Conservation (phyloP, 306 rosid genomes). For the Vigna reflexopilosa region DNA sequence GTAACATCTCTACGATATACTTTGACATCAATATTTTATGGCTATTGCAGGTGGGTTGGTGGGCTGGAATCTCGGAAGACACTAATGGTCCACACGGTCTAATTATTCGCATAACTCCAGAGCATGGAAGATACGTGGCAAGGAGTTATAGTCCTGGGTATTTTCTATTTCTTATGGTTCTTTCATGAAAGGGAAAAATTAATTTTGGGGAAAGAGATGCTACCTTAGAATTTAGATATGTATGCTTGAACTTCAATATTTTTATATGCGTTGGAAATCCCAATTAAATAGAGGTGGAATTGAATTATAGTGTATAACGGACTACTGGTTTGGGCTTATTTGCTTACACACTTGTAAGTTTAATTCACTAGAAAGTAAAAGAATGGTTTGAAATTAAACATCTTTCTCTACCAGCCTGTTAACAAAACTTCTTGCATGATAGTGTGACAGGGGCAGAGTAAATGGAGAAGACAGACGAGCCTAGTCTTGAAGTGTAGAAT, state of each 20-base stretch:
- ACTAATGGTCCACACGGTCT: conserved; percentile 5
- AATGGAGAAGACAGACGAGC: too few relatives aligned
- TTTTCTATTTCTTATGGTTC: neutral
- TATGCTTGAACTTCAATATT: neutral
- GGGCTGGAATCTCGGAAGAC: conserved; percentile 18
- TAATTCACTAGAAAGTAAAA: too few relatives aligned
- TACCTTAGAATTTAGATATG: neutral
- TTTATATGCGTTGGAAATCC: too few relatives aligned
- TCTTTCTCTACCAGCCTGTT: neutral
- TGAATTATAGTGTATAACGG: too few relatives aligned
- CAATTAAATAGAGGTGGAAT: too few relatives aligned
- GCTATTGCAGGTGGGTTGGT: conserved; percentile 30
- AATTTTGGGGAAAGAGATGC: neutral
- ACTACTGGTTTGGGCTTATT: neutral
- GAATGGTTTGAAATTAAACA: neutral
- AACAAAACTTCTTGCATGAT: neutral
- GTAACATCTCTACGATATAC: neutral
- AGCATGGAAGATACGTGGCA: conserved; percentile 31
- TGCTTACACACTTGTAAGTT: neutral
- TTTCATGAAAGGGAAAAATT: neutral
- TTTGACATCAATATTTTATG: neutral
- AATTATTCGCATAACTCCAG: conserved; percentile 31
- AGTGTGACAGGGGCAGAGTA: neutral
- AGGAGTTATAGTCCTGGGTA: conserved; percentile 24
- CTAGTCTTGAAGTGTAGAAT: too few relatives aligned